Base-by-base conservation (phyloP, 176 grass and related monocot genomes). In the Oryza meridionalis region DNA sequence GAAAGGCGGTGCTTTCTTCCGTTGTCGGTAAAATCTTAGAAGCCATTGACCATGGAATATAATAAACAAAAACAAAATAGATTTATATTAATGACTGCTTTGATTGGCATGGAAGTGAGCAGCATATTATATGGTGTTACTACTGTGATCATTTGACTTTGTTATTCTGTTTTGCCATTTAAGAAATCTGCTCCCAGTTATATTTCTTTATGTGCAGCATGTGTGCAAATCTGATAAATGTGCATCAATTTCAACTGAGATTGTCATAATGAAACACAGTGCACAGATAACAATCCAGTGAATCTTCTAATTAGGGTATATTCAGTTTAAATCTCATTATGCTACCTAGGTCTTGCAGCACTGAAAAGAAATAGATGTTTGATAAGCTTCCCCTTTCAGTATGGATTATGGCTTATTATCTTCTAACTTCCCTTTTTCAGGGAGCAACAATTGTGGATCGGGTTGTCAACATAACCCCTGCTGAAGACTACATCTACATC, bases 391-490 rank as follows among this genome's bases (percentile, higher is more conserved):
- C 10, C 21, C 7, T 2, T 83, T 46, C 11, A 63, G 67, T 40
- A 9, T 83, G 6, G 49, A 62, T 62, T 22, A 31, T 83, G 26
- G 19, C 80, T 42, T 10, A 76, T 53, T 17, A 53, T 43, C 14
- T 17, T 21, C 1, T 40, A 70, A 16, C 37, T 47, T 67, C 7
- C 38, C 5, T 81, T 86, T 29, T 84, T 75, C 89, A 98, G 96
- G 96, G 93, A 79, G 96, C 96, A 66, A 98, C 96, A 67, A 95
- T 95, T 83, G 93, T 94, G 64, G 96, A 98, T 47, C 91, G 75
- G 88, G 84, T 98, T 67, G 93, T 93, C 11, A 91, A 89, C 78
- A 95, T 98, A 89, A 90, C 87, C 25, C 86, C 91, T 40, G 96
- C 91, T 79, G 91, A 98, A 73, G 90, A 94, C 90, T 98, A 95